phyloP scores from a whole-genome alignment of 805 yeast genomes.

The Lipomyces starkeyi region DNA sequence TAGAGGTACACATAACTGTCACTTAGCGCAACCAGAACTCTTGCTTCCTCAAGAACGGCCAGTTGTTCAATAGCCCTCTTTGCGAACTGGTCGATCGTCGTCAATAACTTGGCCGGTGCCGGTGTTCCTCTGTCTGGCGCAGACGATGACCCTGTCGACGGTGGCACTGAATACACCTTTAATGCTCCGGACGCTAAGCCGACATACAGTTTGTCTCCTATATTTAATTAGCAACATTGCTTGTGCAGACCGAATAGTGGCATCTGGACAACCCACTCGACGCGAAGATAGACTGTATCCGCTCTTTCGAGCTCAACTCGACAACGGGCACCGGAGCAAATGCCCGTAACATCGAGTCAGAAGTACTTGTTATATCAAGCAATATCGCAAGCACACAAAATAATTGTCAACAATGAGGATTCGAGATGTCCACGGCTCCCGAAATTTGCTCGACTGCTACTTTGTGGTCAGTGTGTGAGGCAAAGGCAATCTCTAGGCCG shows the following conservation, averaged over 20 bases:
- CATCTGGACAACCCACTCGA: slow-evolving; percentile 14
- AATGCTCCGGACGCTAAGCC: slow-evolving; percentile 44
- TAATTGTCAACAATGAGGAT: neutral
- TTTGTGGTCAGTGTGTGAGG: neutral
- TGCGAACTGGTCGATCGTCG: slow-evolving; percentile 37
- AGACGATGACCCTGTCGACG: slow-evolving; percentile 10
- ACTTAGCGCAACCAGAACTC: slow-evolving; percentile 45
- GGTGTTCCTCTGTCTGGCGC: neutral
- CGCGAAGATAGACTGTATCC: slow-evolving; percentile 27
- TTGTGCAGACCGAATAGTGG: neutral
- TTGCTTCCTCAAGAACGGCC: slow-evolving; percentile 45
- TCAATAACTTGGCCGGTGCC: slow-evolving; percentile 26
- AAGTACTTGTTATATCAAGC: neutral
- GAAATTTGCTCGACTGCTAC: neutral
- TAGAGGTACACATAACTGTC: slow-evolving; percentile 46
- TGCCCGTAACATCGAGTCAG: slow-evolving; percentile 27
- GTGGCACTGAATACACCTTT: slow-evolving; percentile 37
- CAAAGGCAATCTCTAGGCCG: neutral
- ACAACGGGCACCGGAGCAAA: slow-evolving; percentile 33
- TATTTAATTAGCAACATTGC: neutral
- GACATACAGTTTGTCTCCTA: slow-evolving; percentile 40
- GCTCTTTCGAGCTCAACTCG: slow-evolving; percentile 34
- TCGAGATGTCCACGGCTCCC: neutral
- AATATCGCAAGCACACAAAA: neutral
- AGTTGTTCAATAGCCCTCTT: slow-evolving; percentile 45